Conservation (phyloP, 306 rosid species). For the Cicer arietinum region DNA sequence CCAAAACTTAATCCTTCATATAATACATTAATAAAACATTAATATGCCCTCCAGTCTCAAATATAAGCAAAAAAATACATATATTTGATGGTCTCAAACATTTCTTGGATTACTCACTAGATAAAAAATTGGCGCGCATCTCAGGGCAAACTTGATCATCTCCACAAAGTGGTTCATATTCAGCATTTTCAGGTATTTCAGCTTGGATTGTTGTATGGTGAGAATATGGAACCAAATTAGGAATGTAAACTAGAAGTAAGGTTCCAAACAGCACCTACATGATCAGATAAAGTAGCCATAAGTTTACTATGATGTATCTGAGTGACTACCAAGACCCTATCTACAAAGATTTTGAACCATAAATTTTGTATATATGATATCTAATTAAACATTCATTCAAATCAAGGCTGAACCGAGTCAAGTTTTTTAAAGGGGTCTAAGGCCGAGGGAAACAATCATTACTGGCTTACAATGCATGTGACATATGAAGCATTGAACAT, state of each 20-base stretch:
- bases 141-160: constrained; percentile 82
- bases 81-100: neutral
- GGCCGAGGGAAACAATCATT: constrained; percentile 19
- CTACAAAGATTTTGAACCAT: neutral
- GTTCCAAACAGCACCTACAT: constrained; percentile 74
- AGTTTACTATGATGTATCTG: neutral
- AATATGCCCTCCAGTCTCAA: neutral
- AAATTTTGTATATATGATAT: neutral
- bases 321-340: constrained; percentile 4
- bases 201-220: constrained; percentile 54
- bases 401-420: neutral
- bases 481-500: neutral
- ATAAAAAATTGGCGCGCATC: constrained; percentile 58
- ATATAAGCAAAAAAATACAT: neutral
- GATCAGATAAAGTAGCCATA: constrained; percentile 39
- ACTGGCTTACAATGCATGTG: neutral
- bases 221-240: constrained; percentile 72
- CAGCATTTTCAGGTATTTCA: constrained; percentile 61
- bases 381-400: constrained; percentile 1
- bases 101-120: constrained; percentile 62
- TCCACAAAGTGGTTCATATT: constrained; percentile 69
- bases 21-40: constrained; percentile 20
- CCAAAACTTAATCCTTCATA: constrained; percentile 69
- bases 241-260: constrained; percentile 69
- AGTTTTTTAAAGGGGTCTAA: constrained; percentile 21